Base-by-base conservation (phyloP, 148 eudicot species). In the Pouteria glomerata region DNA sequence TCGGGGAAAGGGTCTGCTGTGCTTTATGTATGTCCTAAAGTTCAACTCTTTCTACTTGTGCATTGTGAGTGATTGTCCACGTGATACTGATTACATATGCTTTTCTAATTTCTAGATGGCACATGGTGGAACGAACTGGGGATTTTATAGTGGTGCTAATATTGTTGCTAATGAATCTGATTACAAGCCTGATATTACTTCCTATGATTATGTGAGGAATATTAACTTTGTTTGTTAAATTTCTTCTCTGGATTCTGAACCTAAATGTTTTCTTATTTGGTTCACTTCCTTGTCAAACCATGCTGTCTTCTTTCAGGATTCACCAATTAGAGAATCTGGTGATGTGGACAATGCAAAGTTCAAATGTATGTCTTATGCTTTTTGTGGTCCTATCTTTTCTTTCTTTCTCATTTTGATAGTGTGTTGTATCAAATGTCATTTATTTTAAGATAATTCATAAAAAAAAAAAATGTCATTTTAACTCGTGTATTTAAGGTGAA, bases 91-190 rank as follows among this genome's bases (percentile, higher is more conserved):
- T 74, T 44, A 77, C 37, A 23, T 69, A 55, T 69, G 58, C 62
- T 72, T 61, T 62, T 65, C 57, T 80, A 68, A 33, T 68, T 77
- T 77, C 23, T 74, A 95, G 98, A 91, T 95, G 98, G 98, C 81
- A 26, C 98, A 95, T 76, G 98, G 98, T 79, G 98, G 98, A 73
- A 89, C 97, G 55, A 95, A 91, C 76, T 95, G 89, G 72, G 98
- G 98, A 62, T 95, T 95, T 66, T 95, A 86, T 76, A 91, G 68
- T 78, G 98, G 98, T 72, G 97, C 98, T 79, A 95, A 95, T 77
- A 84, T 89, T 68, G 97, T 90, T 73, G 80, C 76, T 37, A 57
- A 72, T 70, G 91, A 86, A 79, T 82, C 85, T 29, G 98, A 86
- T 74, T 95, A 91, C 84, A 88, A 88, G 85, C 89, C 98, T 63